phyloP scores from a whole-genome alignment of 2,329 filamentous ascomycete species.

The Diaporthe sp. region DNA sequence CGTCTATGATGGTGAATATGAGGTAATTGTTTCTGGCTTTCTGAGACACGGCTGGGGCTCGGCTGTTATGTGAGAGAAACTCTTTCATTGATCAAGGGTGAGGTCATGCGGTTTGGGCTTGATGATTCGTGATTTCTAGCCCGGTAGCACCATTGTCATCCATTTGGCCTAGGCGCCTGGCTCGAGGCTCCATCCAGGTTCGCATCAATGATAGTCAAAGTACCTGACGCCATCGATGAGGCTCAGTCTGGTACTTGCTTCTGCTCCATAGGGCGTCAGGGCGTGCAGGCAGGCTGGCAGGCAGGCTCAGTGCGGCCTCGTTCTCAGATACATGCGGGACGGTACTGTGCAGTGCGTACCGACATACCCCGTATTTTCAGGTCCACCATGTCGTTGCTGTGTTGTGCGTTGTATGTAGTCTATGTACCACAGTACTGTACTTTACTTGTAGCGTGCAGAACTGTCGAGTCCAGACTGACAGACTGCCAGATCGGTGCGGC shows the following conservation, averaged over 20 bases:
- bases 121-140: constrained; percentile 36
- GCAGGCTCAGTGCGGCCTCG: neutral
- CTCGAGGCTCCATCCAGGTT: constrained; percentile 29
- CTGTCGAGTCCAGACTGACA: neutral
- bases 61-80: constrained; percentile 37
- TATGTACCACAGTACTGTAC: no score
- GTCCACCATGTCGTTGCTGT: constrained; percentile 1
- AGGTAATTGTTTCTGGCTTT: constrained; percentile 34
- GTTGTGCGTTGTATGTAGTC: constrained; percentile 17
- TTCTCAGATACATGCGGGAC: constrained; percentile 16
- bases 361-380: neutral
- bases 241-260: constrained; percentile 28
- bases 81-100: constrained; percentile 17
- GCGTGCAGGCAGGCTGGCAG: neutral
- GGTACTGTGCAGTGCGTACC: neutral
- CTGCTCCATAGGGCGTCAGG: constrained; percentile 27
- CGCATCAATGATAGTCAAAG: constrained; percentile 17
- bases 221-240: constrained; percentile 34
- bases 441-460: no score
- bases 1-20: constrained; percentile 38
- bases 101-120: constrained; percentile 17
- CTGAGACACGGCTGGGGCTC: constrained; percentile 15
- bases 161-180: constrained; percentile 9
- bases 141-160: constrained; percentile 33
- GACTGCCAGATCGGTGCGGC: constrained; percentile 20